Percentiles rank a stretch among this genome's conserved stretches.
Evolutionary conservation across 2,329 filamentous ascomycete species (phyloP).

Genomic region (Aspergillus thermomutatus): DNA sequence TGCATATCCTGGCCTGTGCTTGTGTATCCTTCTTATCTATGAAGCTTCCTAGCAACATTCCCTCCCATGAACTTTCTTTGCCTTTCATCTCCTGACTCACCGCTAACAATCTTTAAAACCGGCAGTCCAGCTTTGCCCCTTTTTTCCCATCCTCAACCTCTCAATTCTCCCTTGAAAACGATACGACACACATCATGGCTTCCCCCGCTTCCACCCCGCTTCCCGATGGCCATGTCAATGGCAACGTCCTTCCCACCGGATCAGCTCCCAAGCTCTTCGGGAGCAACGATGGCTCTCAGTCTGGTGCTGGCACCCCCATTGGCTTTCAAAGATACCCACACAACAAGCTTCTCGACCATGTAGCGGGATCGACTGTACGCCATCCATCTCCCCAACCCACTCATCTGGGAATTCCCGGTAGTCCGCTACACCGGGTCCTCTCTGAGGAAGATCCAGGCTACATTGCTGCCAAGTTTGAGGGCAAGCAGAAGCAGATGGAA

Average conservation of each 20-base stretch:
- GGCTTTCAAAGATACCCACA: constrained; percentile 42
- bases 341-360: constrained; percentile 58
- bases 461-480: constrained; percentile 88
- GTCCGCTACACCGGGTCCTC: constrained; percentile 63
- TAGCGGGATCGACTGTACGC: constrained; percentile 53
- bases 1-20: not conserved
- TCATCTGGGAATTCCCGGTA: constrained; percentile 70
- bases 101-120: not conserved
- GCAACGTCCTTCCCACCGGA: constrained; percentile 24
- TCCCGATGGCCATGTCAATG: constrained; percentile 26
- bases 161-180: constrained; percentile 1
- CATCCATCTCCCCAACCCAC: constrained; percentile 85
- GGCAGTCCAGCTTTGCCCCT: not conserved
- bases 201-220: constrained; percentile 27
- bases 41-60: not conserved
- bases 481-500: constrained; percentile 88
- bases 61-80: not conserved
- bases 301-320: constrained; percentile 39
- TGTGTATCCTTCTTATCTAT: constrained; percentile 14
- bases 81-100: not conserved
- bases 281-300: constrained; percentile 31
- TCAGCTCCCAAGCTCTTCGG: constrained; percentile 31
- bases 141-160: not conserved
- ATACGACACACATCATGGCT: constrained; percentile 23
- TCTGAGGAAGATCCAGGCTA: constrained; percentile 91